phyloP scores from a whole-genome alignment of 345 rosid species.

The Diplotaxis tenuifolia region DNA sequence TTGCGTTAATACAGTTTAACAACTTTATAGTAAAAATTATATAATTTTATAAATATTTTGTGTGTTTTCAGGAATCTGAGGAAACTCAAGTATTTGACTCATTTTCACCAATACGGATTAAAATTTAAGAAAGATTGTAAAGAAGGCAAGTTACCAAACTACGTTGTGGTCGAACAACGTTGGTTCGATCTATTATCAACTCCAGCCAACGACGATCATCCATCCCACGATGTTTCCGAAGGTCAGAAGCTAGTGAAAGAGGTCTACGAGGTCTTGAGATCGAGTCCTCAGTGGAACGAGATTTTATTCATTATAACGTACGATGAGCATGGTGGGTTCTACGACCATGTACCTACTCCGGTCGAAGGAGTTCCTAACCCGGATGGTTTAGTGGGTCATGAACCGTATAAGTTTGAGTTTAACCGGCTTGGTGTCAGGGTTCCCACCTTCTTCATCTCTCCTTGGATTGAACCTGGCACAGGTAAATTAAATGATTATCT shows the following conservation, averaged over 20 bases:
- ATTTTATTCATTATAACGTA: slow-evolving; percentile 46
- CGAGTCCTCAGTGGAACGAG: slow-evolving; percentile 59
- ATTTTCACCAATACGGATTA: slow-evolving; percentile 46
- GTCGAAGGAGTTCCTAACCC: slow-evolving; percentile 51
- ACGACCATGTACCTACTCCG: slow-evolving; percentile 58
- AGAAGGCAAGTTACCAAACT: slow-evolving; percentile 54
- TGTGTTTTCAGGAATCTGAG: slow-evolving; percentile 43
- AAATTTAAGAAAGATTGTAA: slow-evolving; percentile 44
- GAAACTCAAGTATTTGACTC: slow-evolving; percentile 39
- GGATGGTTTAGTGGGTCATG: slow-evolving; percentile 45
- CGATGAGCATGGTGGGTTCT: slow-evolving; percentile 63
- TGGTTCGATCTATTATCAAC: slow-evolving; percentile 39
- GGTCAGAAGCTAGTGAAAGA: slow-evolving; percentile 56
- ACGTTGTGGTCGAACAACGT: slow-evolving; percentile 50
- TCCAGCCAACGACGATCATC: slow-evolving; percentile 57
- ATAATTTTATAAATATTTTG: neutral
- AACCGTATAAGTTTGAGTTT: slow-evolving; percentile 51
- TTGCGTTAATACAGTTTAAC: neutral
- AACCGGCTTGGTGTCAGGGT: slow-evolving; percentile 62
- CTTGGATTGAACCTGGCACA: slow-evolving; percentile 58
- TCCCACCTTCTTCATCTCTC: slow-evolving; percentile 51
- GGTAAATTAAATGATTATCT: slow-evolving; percentile 20
- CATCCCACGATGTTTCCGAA: slow-evolving; percentile 54
- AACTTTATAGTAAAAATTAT: neutral
- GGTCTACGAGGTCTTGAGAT: slow-evolving; percentile 52